phyloP scores from a whole-genome alignment of 345 rosid genomes.

The Aquilaria malaccensis region DNA sequence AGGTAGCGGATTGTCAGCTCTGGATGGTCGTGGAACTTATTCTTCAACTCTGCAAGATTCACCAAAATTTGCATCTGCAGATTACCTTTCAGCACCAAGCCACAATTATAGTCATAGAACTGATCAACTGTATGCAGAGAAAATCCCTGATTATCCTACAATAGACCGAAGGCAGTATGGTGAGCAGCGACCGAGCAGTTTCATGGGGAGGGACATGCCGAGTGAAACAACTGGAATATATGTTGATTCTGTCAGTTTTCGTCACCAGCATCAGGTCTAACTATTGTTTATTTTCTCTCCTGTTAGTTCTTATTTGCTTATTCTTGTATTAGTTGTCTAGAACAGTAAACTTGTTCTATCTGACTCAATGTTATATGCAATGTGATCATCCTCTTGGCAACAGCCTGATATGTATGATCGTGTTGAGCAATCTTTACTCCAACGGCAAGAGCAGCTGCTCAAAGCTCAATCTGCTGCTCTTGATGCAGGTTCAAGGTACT shows the following conservation, averaged over 20 bases:
- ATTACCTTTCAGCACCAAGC: conserved; percentile 54
- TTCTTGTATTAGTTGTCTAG: not conserved
- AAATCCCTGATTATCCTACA: conserved; percentile 59
- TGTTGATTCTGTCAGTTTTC: conserved; percentile 58
- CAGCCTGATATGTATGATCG: conserved; percentile 73
- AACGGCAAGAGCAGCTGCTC: conserved; percentile 76
- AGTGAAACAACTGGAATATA: conserved; percentile 59
- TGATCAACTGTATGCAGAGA: conserved; percentile 67
- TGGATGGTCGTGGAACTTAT: conserved; percentile 71
- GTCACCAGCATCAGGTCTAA: conserved; percentile 76
- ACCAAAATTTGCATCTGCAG: conserved; percentile 68
- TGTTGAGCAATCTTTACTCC: conserved; percentile 69
- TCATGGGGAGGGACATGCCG: conserved; percentile 66
- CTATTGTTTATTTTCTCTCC: conserved; percentile 5
- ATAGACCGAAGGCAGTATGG: conserved; percentile 69
- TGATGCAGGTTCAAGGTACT: conserved; percentile 78
- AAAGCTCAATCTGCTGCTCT: conserved; percentile 68
- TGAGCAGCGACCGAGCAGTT: conserved; percentile 54
- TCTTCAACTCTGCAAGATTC: conserved; percentile 58
- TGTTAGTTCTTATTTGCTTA: conserved; percentile 1
- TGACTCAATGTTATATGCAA: not conserved
- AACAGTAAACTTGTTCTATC: not conserved
- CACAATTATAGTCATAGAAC: conserved; percentile 71
- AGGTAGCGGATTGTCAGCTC: conserved; percentile 41
- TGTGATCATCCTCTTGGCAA: conserved; percentile 7